These are phyloP conservation scores for Ensete ventricosum DNA, from an alignment of 176 grass and related monocot species.

Conservation along the genomic window DNA sequence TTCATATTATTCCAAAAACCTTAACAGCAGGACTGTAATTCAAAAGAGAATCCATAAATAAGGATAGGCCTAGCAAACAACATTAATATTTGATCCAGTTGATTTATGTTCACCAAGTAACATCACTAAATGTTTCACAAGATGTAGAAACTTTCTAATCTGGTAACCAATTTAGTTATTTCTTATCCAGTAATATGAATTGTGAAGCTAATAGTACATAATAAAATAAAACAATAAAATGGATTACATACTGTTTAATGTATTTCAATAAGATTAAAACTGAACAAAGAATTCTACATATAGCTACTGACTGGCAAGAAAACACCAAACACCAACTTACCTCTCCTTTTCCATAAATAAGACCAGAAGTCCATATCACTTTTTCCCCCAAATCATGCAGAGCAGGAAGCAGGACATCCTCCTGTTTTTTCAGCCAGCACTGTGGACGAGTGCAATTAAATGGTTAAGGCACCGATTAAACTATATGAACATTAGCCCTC, in stretches of 20 bases:
- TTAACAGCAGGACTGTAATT: too few relatives aligned
- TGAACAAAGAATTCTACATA: background rate
- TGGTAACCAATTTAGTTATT: too few relatives aligned
- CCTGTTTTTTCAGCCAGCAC: constrained; percentile 94
- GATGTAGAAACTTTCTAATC: background rate
- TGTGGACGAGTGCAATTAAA: constrained; percentile 10
- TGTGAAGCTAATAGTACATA: background rate
- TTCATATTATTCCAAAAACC: too few relatives aligned
- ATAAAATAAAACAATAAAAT: background rate
- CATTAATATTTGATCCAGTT: background rate
- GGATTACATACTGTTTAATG: background rate
- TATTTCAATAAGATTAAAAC: background rate
- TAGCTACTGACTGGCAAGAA: background rate
- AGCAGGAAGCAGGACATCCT: constrained; percentile 50
- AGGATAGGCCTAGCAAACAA: too few relatives aligned
- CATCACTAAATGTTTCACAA: background rate
- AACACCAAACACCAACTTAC: constrained; percentile 21
- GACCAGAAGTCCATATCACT: constrained; percentile 82
- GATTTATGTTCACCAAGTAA: background rate
- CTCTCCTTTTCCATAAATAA: constrained; percentile 52
- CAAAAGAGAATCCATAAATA: too few relatives aligned
- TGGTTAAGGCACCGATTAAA: background rate
- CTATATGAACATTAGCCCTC: background rate
- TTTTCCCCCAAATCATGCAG: constrained; percentile 40
- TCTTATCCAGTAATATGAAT: background rate